A percentile compares a stretch with the other conserved stretches of the same genome.
Conservation (phyloP, 192 early-diverging fungal species). For the Lunasporangiospora selenospora region DNA sequence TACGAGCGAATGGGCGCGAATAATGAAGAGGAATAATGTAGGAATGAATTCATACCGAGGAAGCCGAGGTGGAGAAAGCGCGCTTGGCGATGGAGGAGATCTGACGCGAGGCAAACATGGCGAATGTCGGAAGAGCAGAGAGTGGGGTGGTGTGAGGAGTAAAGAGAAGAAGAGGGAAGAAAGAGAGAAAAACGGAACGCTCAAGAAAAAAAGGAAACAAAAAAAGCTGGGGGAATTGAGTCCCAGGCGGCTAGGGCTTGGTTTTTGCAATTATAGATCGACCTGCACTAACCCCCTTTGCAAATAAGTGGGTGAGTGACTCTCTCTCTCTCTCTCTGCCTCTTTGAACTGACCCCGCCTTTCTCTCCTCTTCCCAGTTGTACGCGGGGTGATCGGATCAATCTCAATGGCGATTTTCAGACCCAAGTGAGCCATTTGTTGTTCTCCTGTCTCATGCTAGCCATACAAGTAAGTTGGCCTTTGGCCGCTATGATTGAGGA, state of each 20-base stretch:
- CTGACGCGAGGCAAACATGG: conserved; percentile 43
- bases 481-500: too few species aligned
- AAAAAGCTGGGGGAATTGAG: neutral
- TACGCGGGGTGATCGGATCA: too few species aligned
- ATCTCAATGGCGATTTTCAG: too few species aligned
- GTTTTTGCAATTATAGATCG: too few species aligned
- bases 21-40: neutral
- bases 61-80: conserved; percentile 63
- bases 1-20: neutral
- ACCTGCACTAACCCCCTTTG: too few species aligned
- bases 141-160: conserved; percentile 7
- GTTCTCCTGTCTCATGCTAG: too few species aligned
- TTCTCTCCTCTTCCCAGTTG: too few species aligned
- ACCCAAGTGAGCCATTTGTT: too few species aligned
- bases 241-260: neutral
- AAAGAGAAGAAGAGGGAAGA: conserved; percentile 1
- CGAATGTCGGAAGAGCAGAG: neutral
- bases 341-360: too few species aligned
- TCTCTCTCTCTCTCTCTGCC: too few species aligned
- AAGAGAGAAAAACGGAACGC: neutral
- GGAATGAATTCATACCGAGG: conserved; percentile 50
- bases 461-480: too few species aligned
- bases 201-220: neutral
- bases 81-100: conserved; percentile 51
- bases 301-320: too few species aligned